Evolutionary conservation across 225 moss, liverwort and hornwort species (phyloP), one percentile per base, ranked within the genome.

Genomic region (Rhytidiadelphus loreus): DNA sequence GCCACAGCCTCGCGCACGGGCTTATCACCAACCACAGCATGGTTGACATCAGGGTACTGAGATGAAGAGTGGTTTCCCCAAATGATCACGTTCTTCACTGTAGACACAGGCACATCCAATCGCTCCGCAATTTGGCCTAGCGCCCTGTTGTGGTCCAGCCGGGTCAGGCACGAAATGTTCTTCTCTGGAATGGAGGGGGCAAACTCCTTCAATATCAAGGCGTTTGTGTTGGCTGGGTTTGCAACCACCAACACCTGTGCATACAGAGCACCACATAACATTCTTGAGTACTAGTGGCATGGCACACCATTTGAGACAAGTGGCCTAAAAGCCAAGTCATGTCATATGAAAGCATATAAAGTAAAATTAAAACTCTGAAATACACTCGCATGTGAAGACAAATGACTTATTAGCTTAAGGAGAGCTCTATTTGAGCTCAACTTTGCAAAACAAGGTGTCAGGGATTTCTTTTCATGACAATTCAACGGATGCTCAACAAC

Each of bases 41-140:
- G 98, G 92, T 96, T 92, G 75, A 96, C 96, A 90, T 98, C 98
- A 7, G 98, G 98, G 82, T 98, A 98, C 82, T 98, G 98, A 46
- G 98, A 96, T 44, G 98, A 98, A 33, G 98, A 98, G 88, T 98
- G 98, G 84, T 98, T 98, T 75, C 98, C 98, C 98, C 98, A 98
- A 30, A 98, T 98, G 80, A 98, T 97, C 50, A 96, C 95, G 73
- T 98, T 98, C 91, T 98, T 98, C 79, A 98, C 96, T 7, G 93
- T 89, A 7, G 97, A 98, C 29, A 98, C 98, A 24, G 98, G 97
- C 60, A 97, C 88, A 55, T 92, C 71, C 88, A 98, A 83, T 81
- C 98, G 96, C 93, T 98, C 98, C 78, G 97, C 91, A 83, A 98
- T 86, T 91, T 98, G 98, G 80, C 98, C 98, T 12, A 98, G 95